Evolutionary conservation across 2,329 filamentous ascomycete species (phyloP), one percentile per base, ranked within the genome.

Genomic region (Dendrostoma leiphaemia): DNA sequence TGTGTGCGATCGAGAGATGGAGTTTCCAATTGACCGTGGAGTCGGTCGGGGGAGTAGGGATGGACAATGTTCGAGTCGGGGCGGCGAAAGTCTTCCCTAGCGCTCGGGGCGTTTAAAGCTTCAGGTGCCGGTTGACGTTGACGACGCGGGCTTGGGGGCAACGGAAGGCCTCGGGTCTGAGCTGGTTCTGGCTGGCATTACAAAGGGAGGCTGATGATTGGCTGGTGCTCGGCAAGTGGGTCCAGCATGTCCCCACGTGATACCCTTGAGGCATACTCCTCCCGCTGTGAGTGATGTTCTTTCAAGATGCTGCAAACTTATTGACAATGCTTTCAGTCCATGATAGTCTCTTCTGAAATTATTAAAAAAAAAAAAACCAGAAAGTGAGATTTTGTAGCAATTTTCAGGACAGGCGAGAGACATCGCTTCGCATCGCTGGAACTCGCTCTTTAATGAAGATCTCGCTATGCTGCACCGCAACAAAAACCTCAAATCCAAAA

Each of bases 161-260:
- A 46, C 19, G 28, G 44, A 29, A 28, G 41, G 32, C 23, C 21
- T 51, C 41, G 49, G 45, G 41, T 38, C 26, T 44, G 51, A 46
- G 55, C 51, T 50, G 51, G 34, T 53, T 51, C 48, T 46, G 35
- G 51, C 51, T 37, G 51, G 53, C 51, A 61, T 63, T 62, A 63
- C 62, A 62, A 61, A 54, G 34, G 32, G 48, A 19, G 19, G 4
- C 0, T 2, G 15, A 2, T 63, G 60, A 60, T 63, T 63, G 62
- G 62, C 43, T 48, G 35, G 24, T 32, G 13, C 4, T 6, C n/a
- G 21, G 5, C 4, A 9, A 7, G 45, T 32, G 45, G n/a, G 7
- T 15, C 29, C 17, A 3, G 8, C 8, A 23, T 28, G 4, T 24
- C 23, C 8, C 32, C 40, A 45, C 47, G 51, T 44, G 51, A 47